Base-by-base conservation (phyloP, 2,329 filamentous ascomycete genomes). In the Septoria petroselini region DNA sequence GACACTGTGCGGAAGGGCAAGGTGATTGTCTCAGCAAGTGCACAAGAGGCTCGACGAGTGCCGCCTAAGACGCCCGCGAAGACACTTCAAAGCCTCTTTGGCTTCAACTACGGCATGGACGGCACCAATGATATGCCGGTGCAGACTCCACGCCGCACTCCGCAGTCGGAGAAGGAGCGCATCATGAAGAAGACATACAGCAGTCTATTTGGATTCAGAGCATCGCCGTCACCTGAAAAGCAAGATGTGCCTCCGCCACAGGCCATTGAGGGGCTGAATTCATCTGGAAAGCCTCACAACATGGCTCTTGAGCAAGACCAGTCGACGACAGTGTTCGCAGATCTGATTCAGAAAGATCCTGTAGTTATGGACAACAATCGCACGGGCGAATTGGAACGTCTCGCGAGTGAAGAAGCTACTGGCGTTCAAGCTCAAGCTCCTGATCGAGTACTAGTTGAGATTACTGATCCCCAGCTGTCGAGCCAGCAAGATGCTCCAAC, bases 191-290 rank as follows among this genome's bases (percentile, higher is more conserved):
- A 52, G 50, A 66, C 63, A 0, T 64, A 60, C 27, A 54, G 54
- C 29, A 66, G 64, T 40, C 48, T 67, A 11, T 67, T 66, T 31
- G 64, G 64, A 11, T 61, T 65, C 35, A 54, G 43, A 29, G 54
- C 50, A 7, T 61, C 61, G n/a, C 62, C 61, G 11, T 58, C 58
- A 6, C 57, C 59, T 9, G 55, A 58, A 35, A 53, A 53, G 18
- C 53, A 54, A 15, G 27, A 42, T 30, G 42, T 46, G 7, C 44
- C 44, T 34, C 35, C 53, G 14, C 18, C 19, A n/a, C 4, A 18
- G 12, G 19, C 38, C 3, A n/a, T 37, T n/a, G 43, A 55, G 33
- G 49, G 49, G 37, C 23, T 18, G 18, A 17, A 18, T 48, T 5
- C 23, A 27, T 5, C 23, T 5, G 23, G 23, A 27, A 27, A 9